A percentile compares a stretch with the other conserved stretches of the same genome.
Evolutionary conservation across 2,329 filamentous ascomycete species (phyloP).

Genomic region (Neofusicoccum kwambonambiense): DNA sequence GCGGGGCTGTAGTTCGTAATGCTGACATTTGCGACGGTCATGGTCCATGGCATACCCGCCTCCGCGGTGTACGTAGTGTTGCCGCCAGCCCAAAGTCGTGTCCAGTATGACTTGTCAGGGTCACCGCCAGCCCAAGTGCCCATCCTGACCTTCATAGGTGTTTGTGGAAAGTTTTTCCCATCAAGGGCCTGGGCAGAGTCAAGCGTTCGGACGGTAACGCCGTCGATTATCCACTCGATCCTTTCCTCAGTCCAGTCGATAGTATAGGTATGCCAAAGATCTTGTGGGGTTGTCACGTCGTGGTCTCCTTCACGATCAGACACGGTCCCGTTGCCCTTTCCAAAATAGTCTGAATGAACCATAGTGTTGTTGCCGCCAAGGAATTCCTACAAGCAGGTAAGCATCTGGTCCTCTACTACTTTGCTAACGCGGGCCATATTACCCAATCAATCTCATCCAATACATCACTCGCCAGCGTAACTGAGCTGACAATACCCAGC

Average conservation of each 20-base stretch:
- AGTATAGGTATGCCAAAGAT: conserved; percentile 66
- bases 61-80: conserved; percentile 46
- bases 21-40: conserved; percentile 51
- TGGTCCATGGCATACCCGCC: conserved; percentile 43
- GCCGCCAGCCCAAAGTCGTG: conserved; percentile 67
- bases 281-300: conserved; percentile 54
- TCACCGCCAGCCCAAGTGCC: conserved; percentile 52
- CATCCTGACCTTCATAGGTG: conserved; percentile 62
- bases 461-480: conserved; percentile 18
- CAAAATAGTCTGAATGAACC: conserved; percentile 70
- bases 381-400: conserved; percentile 31
- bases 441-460: conserved; percentile 22
- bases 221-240: conserved; percentile 72
- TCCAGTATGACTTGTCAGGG: conserved; percentile 44
- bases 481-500: conserved; percentile 16
- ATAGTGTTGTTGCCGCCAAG: conserved; percentile 59
- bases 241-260: conserved; percentile 67
- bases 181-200: conserved; percentile 55
- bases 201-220: conserved; percentile 63
- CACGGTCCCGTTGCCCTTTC: conserved; percentile 67
- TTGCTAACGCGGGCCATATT: neutral
- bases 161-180: conserved; percentile 69
- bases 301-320: conserved; percentile 69
- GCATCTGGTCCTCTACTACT: conserved; percentile 9
- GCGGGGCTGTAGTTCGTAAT: conserved; percentile 55